These are phyloP conservation scores for Melampsora americana DNA, from an alignment of 1,284 basidiomycete genomes.

Conservation along the genomic window DNA sequence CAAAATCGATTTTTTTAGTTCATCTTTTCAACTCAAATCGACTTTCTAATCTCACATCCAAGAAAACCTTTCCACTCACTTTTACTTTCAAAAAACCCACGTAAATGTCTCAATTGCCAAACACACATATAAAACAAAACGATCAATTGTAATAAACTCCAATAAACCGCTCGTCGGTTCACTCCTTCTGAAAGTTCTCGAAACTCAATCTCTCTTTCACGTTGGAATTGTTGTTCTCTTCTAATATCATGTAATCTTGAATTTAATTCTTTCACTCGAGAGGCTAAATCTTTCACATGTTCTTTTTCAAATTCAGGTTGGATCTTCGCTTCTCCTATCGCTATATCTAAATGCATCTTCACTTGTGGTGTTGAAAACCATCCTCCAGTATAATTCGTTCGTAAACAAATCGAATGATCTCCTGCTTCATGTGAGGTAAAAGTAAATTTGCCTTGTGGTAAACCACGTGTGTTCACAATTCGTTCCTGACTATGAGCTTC, in stretches of 20 bases:
- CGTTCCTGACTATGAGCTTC: conserved; percentile 25
- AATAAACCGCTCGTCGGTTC: conserved; percentile 88
- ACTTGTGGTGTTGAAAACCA: conserved; percentile 85
- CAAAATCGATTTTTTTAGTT: too few relatives aligned
- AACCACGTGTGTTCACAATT: conserved; percentile 75
- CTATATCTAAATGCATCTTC: conserved; percentile 88
- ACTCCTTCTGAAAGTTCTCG: conserved; percentile 81
- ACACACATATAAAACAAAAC: conserved; percentile 78
- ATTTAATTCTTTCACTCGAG: conserved; percentile 86
- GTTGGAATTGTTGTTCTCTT: conserved; percentile 94
- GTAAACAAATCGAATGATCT: conserved; percentile 93
- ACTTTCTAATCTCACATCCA: too few relatives aligned
- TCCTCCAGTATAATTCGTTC: conserved; percentile 75
- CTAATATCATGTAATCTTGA: conserved; percentile 86
- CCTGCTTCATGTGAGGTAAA: conserved; percentile 95
- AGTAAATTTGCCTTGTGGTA: conserved; percentile 85
- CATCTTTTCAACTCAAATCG: too few relatives aligned
- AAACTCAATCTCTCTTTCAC: conserved; percentile 85
- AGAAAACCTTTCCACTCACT: conserved; percentile 44
- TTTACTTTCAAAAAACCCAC: conserved; percentile 55
- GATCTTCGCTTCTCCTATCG: conserved; percentile 78
- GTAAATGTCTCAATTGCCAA: conserved; percentile 91
- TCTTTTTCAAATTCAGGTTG: conserved; percentile 65
- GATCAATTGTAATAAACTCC: conserved; percentile 78
- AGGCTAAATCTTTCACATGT: conserved; percentile 81